phyloP scores from a whole-genome alignment of 1,284 basidiomycete species.

The Ustilago tritici region DNA sequence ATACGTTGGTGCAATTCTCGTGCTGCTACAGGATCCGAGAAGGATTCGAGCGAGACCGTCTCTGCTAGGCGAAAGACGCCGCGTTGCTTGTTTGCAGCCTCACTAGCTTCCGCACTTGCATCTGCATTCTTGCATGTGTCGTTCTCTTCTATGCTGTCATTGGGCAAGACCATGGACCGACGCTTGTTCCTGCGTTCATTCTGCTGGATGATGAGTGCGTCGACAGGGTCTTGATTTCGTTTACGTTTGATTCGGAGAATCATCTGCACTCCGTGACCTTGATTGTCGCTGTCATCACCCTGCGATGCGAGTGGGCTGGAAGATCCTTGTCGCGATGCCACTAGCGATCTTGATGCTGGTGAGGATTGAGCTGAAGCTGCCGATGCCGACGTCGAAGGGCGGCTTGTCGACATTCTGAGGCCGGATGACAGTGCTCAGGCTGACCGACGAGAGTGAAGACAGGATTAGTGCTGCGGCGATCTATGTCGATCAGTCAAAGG shows the following conservation, averaged over 20 bases:
- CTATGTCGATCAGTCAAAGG: neutral
- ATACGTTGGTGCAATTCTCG: conserved; percentile 48
- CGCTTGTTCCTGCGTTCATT: conserved; percentile 42
- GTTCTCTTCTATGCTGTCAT: conserved; percentile 1
- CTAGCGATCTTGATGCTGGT: conserved; percentile 16
- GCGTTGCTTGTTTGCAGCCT: conserved; percentile 14
- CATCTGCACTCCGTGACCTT: conserved; percentile 31
- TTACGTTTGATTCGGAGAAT: conserved; percentile 67
- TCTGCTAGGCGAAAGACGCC: conserved; percentile 64
- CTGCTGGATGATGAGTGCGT: conserved; percentile 60
- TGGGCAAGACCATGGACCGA: conserved; percentile 26
- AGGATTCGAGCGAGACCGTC: conserved; percentile 54
- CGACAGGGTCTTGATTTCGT: conserved; percentile 59
- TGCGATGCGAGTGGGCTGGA: conserved; percentile 31
- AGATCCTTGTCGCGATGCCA: conserved; percentile 25
- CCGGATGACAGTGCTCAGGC: neutral
- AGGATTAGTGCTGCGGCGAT: neutral
- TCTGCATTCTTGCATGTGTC: neutral
- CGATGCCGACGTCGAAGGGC: conserved; percentile 10
- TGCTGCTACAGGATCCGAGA: conserved; percentile 48
- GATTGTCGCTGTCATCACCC: conserved; percentile 24
- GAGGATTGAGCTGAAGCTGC: conserved; percentile 26
- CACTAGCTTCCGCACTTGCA: neutral
- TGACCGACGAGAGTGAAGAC: neutral
- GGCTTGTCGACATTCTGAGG: conserved; percentile 23